These are phyloP conservation scores for Aureobasidium sp. DNA, from an alignment of 2,329 filamentous ascomycete species.

Conservation along the genomic window DNA sequence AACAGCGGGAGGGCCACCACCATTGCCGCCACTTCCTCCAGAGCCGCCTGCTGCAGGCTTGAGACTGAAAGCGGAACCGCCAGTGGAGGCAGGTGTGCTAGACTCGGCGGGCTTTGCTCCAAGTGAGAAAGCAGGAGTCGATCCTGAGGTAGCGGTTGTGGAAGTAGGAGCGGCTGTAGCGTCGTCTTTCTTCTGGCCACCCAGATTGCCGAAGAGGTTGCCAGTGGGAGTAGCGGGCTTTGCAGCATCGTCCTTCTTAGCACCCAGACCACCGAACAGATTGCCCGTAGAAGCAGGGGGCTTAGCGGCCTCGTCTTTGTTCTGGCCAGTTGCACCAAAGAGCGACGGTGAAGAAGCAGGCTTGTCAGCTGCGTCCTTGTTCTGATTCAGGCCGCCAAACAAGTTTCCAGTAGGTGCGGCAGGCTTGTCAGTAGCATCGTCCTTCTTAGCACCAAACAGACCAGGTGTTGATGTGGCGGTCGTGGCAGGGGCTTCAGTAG, in stretches of 20 bases:
- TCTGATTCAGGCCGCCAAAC: background rate
- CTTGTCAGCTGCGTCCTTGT: constrained; percentile 2
- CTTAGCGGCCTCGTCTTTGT: constrained; percentile 6
- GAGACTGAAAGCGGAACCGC: constrained; percentile 13
- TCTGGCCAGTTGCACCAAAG: background rate
- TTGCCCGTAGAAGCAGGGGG: background rate
- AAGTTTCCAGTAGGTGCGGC: background rate
- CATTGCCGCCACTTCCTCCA: constrained; percentile 10
- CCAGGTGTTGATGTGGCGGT: constrained; percentile 17
- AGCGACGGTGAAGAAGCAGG: background rate
- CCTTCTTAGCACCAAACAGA: constrained; percentile 20
- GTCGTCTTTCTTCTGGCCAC: constrained; percentile 5
- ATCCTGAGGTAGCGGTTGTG: background rate
- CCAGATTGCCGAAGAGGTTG: constrained; percentile 11
- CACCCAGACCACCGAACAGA: constrained; percentile 12
- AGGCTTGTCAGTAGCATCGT: background rate
- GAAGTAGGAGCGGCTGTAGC: constrained; percentile 6
- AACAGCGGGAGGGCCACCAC: constrained; percentile 17
- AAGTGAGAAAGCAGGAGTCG: constrained; percentile 11
- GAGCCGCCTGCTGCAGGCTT: constrained; percentile 13
- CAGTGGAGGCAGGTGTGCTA: constrained; percentile 14
- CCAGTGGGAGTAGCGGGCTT: constrained; percentile 8
- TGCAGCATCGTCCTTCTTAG: constrained; percentile 14
- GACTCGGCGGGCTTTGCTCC: constrained; percentile 11
- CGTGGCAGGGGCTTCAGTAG: background rate